Evolutionary conservation across 768 basidiomycete genomes (phyloP), one percentile per base, ranked within the genome.

Genomic region (Lactarius vividus): DNA sequence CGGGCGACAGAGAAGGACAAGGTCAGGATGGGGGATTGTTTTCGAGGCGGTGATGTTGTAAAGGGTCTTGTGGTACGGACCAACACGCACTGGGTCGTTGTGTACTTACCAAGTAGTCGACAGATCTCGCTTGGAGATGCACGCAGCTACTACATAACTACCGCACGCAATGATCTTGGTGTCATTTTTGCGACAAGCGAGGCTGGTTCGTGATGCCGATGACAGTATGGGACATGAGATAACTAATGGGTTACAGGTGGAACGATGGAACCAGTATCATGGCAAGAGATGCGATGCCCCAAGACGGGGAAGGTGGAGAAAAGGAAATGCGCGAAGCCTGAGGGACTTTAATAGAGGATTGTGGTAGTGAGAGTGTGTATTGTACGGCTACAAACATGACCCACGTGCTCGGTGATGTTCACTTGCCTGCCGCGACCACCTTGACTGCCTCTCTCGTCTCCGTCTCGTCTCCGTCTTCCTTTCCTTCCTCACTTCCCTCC

Each of bases 121-220:
- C 65, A 96, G 94, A 92, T 96, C 57, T 96, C 94, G 20, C 81
- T 97, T 29, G 95, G 94, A 11, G 94, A 96, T 76, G 88, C 94
- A 29, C 85, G 92, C 53, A 93, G 89, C 71, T 96, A 96, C 77
- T 96, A 93, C 78, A 83, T 96, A 33, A 92, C 94, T 0, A 96
- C 94, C 3, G 94, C 91, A 8, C 80, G 91, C 49, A 95, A 95
- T 74, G 89, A 95, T 70, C 83, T 96, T 4, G 94, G 95, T 0
- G 94, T 96, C 10, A 89, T 96, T 60, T 95, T 92, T 74, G 94
- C 94, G 13, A 89, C 88, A 8, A 92, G 91, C 74, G 93, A 94
- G 78, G 88, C 89, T 57, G 92, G 92, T 86, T 72, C 71, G 81
- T 78, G 58, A 31, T 6, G n/a, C 1, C 11, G 2, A 16, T 37